Conservation (phyloP, 805 yeast species). For the Soucietia sequanensis region DNA sequence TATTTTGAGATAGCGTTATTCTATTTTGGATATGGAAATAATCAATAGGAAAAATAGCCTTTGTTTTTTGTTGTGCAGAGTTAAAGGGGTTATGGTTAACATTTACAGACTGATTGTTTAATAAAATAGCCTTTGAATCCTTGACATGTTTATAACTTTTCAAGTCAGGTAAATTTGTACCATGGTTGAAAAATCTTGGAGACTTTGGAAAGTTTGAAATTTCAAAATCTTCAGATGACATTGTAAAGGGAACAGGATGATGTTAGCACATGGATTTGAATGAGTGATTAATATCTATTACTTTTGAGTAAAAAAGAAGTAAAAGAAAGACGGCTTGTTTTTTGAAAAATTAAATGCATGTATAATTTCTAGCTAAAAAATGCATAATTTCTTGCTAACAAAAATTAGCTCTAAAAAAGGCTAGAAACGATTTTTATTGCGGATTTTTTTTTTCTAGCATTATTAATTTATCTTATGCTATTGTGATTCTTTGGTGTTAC, state of each 20-base stretch:
- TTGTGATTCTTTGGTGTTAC: too few relatives aligned
- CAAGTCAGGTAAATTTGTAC: constrained; percentile 21
- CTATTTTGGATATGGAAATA: constrained; percentile 32
- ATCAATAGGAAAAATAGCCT: constrained; percentile 46
- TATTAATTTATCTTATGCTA: too few relatives aligned
- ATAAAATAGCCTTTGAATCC: constrained; percentile 13
- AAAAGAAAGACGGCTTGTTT: too few relatives aligned
- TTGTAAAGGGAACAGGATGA: not conserved
- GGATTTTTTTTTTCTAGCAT: too few relatives aligned
- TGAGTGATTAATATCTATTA: too few relatives aligned
- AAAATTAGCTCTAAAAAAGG: too few relatives aligned
- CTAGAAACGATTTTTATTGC: too few relatives aligned
- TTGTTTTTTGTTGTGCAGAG: constrained; percentile 44
- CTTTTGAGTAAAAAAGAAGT: too few relatives aligned
- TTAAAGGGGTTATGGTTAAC: constrained; percentile 44
- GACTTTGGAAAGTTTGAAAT: constrained; percentile 20
- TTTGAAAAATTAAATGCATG: too few relatives aligned
- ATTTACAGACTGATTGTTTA: constrained; percentile 24
- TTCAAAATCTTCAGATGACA: constrained; percentile 1
- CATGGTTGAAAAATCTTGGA: constrained; percentile 22
- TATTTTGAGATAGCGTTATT: constrained; percentile 11
- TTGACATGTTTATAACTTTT: constrained; percentile 14
- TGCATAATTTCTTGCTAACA: too few relatives aligned
- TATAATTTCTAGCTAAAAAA: too few relatives aligned
- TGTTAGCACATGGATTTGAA: too few relatives aligned